Conservation (phyloP, 2,329 filamentous ascomycete species). For the Trichoderma sp. region DNA sequence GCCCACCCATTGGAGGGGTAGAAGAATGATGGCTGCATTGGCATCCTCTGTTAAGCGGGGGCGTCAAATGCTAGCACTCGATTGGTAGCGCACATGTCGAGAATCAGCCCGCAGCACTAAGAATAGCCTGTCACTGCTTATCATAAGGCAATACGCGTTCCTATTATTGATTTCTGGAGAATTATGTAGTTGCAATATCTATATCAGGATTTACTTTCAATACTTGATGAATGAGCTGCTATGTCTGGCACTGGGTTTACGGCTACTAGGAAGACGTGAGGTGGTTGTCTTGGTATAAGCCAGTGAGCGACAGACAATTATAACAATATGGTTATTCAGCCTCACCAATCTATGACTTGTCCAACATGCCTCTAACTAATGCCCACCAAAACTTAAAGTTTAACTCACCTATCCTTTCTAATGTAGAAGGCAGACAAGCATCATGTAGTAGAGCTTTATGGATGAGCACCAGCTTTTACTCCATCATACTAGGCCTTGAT, state of each 20-base stretch:
- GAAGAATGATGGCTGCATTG: not conserved
- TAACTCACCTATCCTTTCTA: no score
- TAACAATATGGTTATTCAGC: not conserved
- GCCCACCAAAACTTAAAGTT: no score
- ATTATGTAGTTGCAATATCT: not conserved
- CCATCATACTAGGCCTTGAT: no score
- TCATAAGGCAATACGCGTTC: not conserved
- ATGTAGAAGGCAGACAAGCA: not conserved
- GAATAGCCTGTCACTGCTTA: not conserved
- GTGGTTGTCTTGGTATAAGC: not conserved
- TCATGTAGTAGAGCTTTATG: not conserved
- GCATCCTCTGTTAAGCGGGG: not conserved
- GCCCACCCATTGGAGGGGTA: constrained; percentile 8
- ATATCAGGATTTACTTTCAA: not conserved
- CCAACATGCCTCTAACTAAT: not conserved
- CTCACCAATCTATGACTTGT: not conserved
- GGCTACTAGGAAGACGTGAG: no score
- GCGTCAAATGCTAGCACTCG: not conserved
- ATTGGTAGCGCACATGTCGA: not conserved
- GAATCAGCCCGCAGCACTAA: not conserved
- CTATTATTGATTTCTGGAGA: not conserved
- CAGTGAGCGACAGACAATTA: no score
- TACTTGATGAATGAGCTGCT: not conserved
- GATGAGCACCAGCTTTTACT: not conserved
- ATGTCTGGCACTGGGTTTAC: not conserved